Evolutionary conservation across 2,329 filamentous ascomycete species (phyloP), one percentile per base, ranked within the genome.

Genomic region (Zalaria sp.): DNA sequence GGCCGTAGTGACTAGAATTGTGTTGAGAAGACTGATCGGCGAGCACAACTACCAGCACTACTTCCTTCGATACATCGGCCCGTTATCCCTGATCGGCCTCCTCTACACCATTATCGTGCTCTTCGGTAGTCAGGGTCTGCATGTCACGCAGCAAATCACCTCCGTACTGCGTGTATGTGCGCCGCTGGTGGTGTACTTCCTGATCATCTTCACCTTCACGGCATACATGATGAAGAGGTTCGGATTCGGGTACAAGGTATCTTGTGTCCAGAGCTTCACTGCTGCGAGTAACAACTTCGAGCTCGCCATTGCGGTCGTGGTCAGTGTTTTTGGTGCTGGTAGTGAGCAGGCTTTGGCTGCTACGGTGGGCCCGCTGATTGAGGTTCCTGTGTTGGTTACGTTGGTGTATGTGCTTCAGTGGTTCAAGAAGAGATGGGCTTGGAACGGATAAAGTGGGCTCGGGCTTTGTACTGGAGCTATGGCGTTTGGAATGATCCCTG

Each of bases 281-380:
- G 88, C 85, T 0, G 83, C 84, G 1, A 93, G 86, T 57, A 94
- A 94, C 56, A 93, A 94, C 57, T 94, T 94, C 53, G 87, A 94
- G 64, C 65, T 94, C 25, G 85, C 87, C 0, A 93, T 94, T 61
- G 86, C 86, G 0, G 86, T 94, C 0, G 83, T 83, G 0, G 79
- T 93, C 3, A 81, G 86, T 0, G 81, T 81, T 0, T 93, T 82
- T 61, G 87, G 86, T 0, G 71, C 80, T 0, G 65, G 81, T 34
- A 89, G 83, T 52, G 77, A 87, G 39, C 79, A 93, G 60, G 86
- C 86, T 0, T 65, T 93, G 36, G 85, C 87, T 1, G 71, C 82
- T 5, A 93, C 86, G 0, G 85, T 93, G 0, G 85, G 86, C 0
- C 87, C 87, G 3, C 60, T 93, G 49, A 82, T 94, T 40, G 86